These are phyloP conservation scores for Ochromonadaceae sp. DNA, from an alignment of 352 stramenopile species.

Conservation along the genomic window DNA sequence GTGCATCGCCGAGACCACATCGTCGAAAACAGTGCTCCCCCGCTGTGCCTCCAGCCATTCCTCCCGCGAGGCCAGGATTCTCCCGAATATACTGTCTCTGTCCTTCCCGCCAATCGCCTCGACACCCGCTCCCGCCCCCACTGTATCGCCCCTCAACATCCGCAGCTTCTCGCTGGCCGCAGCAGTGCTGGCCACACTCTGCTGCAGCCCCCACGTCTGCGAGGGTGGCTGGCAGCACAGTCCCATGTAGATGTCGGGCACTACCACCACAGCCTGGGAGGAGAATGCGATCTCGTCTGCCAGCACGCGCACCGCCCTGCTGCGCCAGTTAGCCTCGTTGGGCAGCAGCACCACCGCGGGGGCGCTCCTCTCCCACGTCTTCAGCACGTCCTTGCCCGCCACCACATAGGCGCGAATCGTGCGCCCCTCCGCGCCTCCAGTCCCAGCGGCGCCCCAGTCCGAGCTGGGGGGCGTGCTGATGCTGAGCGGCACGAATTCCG, in stretches of 20 bases:
- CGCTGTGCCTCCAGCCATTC: no score
- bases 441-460: background rate
- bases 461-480: background rate
- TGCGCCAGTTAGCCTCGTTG: background rate
- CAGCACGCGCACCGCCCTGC: background rate
- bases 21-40: no score
- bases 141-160: no score
- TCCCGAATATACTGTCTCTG: no score
- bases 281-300: background rate
- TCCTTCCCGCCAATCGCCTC: no score
- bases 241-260: slow-evolving; percentile 9
- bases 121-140: no score
- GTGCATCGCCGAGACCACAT: no score
- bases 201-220: no score
- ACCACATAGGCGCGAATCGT: background rate
- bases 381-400: background rate
- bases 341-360: background rate
- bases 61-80: no score
- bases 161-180: no score
- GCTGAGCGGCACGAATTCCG: background rate
- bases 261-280: background rate
- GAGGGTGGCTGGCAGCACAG: no score
- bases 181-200: no score
- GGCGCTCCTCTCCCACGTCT: background rate
- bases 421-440: background rate